These are phyloP conservation scores for Cystobasidiaceae sp. DNA, from an alignment of 1,284 basidiomycete genomes.

Conservation along the genomic window DNA sequence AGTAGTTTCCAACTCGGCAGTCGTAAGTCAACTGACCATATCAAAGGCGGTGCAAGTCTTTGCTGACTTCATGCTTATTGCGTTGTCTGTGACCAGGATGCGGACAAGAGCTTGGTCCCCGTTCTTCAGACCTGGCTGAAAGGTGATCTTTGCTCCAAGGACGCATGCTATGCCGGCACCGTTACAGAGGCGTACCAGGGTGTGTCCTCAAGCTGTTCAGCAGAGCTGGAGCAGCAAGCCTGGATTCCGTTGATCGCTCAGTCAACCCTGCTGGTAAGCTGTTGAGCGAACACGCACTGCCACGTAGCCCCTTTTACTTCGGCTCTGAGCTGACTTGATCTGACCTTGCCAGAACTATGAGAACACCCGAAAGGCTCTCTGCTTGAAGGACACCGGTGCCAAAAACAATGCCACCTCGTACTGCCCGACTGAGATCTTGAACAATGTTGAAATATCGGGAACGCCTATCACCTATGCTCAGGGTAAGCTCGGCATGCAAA, in stretches of 20 bases:
- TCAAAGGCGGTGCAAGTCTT: not conserved
- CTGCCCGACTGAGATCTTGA: slow-evolving; percentile 20
- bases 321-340: no score
- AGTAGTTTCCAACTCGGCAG: slow-evolving; percentile 22
- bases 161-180: not conserved
- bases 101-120: not conserved
- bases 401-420: slow-evolving; percentile 18
- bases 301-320: not conserved
- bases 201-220: not conserved
- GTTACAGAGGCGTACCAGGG: slow-evolving; percentile 6
- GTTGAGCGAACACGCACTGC: not conserved
- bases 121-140: slow-evolving; percentile 1
- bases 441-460: slow-evolving; percentile 21
- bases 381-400: slow-evolving; percentile 2
- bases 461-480: slow-evolving; percentile 17
- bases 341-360: slow-evolving; percentile 7
- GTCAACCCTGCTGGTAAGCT: slow-evolving; percentile 7
- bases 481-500: not conserved
- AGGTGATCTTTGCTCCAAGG: slow-evolving; percentile 4
- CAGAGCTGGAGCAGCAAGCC: slow-evolving; percentile 11
- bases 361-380: slow-evolving; percentile 1
- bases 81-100: not conserved
- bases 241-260: slow-evolving; percentile 19
- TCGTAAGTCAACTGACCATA: not conserved
- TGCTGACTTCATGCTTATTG: not conserved